A percentile compares a stretch with the other conserved stretches of the same genome.
Evolutionary conservation across 2,329 filamentous ascomycete genomes (phyloP).

Genomic region (Colletotrichum caudatum): DNA sequence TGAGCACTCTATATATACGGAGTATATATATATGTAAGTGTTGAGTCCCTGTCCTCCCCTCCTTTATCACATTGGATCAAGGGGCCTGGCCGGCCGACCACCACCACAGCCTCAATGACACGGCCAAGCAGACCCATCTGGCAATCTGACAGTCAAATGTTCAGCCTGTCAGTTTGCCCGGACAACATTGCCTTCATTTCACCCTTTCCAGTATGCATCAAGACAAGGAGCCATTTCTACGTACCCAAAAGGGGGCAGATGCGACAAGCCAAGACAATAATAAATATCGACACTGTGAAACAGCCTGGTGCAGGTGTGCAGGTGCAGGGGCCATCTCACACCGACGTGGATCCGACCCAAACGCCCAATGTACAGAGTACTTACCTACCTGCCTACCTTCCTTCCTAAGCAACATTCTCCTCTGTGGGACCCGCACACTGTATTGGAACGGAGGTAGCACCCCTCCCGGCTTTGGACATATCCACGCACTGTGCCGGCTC

Average conservation of each 20-base stretch:
- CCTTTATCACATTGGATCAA: background rate
- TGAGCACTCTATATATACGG: background rate
- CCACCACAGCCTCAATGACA: background rate
- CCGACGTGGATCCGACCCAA: slow-evolving; percentile 28
- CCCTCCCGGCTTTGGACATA: background rate
- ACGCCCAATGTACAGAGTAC: background rate
- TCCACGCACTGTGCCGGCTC: slow-evolving; percentile 10
- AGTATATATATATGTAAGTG: background rate
- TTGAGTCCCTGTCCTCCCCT: background rate
- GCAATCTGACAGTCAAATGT: background rate
- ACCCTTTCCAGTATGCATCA: background rate
- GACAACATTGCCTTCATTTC: too few relatives aligned
- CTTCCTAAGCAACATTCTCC: background rate
- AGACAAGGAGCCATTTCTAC: background rate
- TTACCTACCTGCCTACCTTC: background rate
- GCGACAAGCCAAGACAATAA: background rate
- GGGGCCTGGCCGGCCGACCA: too few relatives aligned
- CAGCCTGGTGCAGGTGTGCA: background rate
- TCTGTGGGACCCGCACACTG: background rate
- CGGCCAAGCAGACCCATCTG: background rate
- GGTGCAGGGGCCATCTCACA: slow-evolving; percentile 22
- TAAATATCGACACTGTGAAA: background rate
- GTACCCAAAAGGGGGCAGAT: background rate
- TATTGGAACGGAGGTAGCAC: background rate
- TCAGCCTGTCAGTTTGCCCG: too few relatives aligned